A percentile compares a stretch with the other conserved stretches of the same genome.
phyloP scores from a whole-genome alignment of 1,139 yeast species.

The Hyphopichia pseudoburtonii region DNA sequence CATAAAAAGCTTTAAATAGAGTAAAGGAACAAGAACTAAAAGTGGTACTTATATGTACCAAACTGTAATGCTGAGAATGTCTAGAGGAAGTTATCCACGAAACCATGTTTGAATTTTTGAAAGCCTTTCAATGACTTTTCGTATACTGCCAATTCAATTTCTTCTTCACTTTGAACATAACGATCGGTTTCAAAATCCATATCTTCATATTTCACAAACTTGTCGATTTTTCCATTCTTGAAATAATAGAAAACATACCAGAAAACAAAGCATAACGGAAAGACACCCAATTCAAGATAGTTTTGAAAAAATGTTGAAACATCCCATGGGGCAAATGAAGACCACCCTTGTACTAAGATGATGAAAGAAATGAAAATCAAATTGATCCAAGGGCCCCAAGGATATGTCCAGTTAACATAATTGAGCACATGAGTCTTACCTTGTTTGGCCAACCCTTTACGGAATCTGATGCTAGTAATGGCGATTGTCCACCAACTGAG shows the following conservation, averaged over 20 bases:
- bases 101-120: conserved; percentile 37
- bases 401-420: conserved; percentile 43
- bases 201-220: conserved; percentile 46
- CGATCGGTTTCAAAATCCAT: conserved; percentile 67
- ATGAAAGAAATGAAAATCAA: conserved; percentile 35
- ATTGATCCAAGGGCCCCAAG: conserved; percentile 42
- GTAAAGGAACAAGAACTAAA: too few relatives aligned
- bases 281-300: conserved; percentile 39
- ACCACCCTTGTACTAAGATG: conserved; percentile 48
- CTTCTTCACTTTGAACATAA: conserved; percentile 53
- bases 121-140: conserved; percentile 46
- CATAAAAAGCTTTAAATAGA: not conserved
- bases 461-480: conserved; percentile 38
- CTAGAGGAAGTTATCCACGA: conserved; percentile 27
- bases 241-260: conserved; percentile 53
- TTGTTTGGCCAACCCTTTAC: conserved; percentile 38
- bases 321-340: conserved; percentile 52
- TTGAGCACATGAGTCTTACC: conserved; percentile 35
- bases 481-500: conserved; percentile 45
- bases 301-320: conserved; percentile 33
- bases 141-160: conserved; percentile 36
- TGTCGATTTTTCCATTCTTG: conserved; percentile 39
- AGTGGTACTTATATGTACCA: too few relatives aligned
- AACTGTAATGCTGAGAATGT: too few relatives aligned
- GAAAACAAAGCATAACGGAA: conserved; percentile 33